These are phyloP conservation scores for Alnus glutinosa DNA, from an alignment of 306 rosid genomes.

Conservation along the genomic window DNA sequence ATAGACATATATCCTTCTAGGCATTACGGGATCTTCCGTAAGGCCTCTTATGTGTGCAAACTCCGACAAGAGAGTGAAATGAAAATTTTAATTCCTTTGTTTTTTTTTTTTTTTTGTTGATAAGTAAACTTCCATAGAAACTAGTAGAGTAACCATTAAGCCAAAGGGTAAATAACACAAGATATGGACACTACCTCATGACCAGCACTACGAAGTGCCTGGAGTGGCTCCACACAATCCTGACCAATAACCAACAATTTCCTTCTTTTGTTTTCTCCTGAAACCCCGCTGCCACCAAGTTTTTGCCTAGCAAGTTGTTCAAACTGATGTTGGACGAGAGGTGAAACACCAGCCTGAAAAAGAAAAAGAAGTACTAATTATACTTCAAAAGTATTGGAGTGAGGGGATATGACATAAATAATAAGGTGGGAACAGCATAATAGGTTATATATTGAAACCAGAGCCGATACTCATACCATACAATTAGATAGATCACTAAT, in stretches of 20 bases:
- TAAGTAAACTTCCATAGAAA: not conserved
- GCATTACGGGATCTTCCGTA: not conserved
- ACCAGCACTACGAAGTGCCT: slow-evolving; percentile 74
- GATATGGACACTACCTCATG: slow-evolving; percentile 60
- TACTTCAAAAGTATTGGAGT: not conserved
- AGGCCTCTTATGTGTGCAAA: not conserved
- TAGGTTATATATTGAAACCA: not conserved
- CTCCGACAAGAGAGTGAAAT: not conserved
- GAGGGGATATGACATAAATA: not conserved
- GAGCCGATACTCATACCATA: not conserved
- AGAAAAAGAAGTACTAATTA: not conserved
- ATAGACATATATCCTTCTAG: not conserved
- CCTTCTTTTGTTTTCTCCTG: slow-evolving; percentile 55
- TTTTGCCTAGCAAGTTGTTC: slow-evolving; percentile 74
- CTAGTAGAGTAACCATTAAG: too few relatives aligned
- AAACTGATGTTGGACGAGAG: slow-evolving; percentile 75
- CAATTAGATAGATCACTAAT: not conserved
- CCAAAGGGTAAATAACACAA: not conserved
- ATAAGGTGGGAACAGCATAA: not conserved
- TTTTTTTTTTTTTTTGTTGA: not conserved
- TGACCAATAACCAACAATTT: slow-evolving; percentile 83
- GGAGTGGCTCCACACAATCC: slow-evolving; percentile 87
- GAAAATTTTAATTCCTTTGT: not conserved
- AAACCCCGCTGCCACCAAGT: slow-evolving; percentile 33
- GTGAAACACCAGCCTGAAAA: slow-evolving; percentile 83